phyloP scores from a whole-genome alignment of 139 green algal species.

The Diplosphaera chodatii region DNA sequence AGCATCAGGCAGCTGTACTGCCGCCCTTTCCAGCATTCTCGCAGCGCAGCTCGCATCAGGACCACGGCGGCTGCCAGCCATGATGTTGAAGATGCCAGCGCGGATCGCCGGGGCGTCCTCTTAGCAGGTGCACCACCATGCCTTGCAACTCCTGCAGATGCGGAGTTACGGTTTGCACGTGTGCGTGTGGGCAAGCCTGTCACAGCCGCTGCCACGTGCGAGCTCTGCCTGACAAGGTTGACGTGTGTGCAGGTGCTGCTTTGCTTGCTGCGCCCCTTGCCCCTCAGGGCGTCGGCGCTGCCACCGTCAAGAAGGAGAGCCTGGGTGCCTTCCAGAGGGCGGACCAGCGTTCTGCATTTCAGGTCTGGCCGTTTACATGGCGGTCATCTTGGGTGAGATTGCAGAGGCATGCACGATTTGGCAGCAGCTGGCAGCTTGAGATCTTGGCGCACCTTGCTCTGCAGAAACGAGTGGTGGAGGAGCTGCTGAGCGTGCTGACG shows the following conservation, averaged over 20 bases:
- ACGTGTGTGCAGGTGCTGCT: neutral
- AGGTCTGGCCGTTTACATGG: too few species aligned
- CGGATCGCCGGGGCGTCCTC: neutral
- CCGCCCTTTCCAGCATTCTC: neutral
- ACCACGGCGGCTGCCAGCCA: neutral
- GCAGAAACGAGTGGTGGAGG: constrained; percentile 11
- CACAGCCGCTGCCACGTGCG: too few species aligned
- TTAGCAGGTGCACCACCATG: neutral
- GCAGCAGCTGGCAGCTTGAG: too few species aligned
- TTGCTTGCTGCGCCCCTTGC: neutral
- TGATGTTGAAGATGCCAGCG: neutral
- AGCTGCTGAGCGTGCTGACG: constrained; percentile 41
- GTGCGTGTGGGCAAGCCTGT: too few species aligned
- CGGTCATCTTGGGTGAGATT: constrained; percentile 1
- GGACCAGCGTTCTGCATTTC: constrained; percentile 26
- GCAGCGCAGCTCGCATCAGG: neutral
- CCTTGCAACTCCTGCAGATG: too few species aligned
- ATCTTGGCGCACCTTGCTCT: too few species aligned
- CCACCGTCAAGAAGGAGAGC: neutral
- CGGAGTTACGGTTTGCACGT: too few species aligned
- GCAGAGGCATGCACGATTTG: too few species aligned
- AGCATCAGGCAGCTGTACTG: neutral
- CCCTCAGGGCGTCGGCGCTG: neutral
- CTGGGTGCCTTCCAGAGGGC: constrained; percentile 17
- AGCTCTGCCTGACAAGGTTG: too few species aligned